Percentiles rank a stretch among this genome's conserved stretches.
phyloP scores from a whole-genome alignment of 129 eudicot species.

The Dittrichia graveolens region DNA sequence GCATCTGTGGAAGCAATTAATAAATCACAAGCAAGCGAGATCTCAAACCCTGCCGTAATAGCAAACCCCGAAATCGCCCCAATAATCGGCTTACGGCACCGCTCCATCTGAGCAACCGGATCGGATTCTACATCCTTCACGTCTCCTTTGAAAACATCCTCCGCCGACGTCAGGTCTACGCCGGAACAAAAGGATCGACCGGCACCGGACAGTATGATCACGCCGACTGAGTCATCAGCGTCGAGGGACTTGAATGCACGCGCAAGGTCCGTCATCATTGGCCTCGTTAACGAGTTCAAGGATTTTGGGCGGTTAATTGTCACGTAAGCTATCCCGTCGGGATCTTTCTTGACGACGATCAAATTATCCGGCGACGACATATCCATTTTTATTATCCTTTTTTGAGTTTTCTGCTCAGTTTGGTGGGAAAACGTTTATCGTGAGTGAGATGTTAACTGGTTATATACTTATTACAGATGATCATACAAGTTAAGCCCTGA shows the following conservation, averaged over 20 bases:
- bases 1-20: constrained; percentile 82
- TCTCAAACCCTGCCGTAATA: constrained; percentile 97
- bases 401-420: background rate
- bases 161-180: constrained; percentile 91
- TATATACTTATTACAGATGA: background rate
- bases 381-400: constrained; percentile 33
- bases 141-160: constrained; percentile 92
- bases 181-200: constrained; percentile 97
- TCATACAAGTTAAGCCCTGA: background rate
- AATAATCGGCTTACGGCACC: constrained; percentile 75
- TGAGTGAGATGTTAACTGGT: background rate
- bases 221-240: constrained; percentile 67
- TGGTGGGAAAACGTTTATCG: constrained; percentile 23
- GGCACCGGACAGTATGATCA: constrained; percentile 73
- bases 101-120: constrained; percentile 88
- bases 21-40: constrained; percentile 86
- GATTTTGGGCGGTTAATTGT: constrained; percentile 86
- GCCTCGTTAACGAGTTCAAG: constrained; percentile 70
- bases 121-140: constrained; percentile 74
- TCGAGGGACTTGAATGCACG: constrained; percentile 60
- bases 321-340: constrained; percentile 61
- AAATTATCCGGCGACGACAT: constrained; percentile 47
- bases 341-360: constrained; percentile 53
- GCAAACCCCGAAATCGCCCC: constrained; percentile 93
- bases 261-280: constrained; percentile 77